Evolutionary conservation across 1,139 yeast genomes (phyloP).

Genomic region (Nadsonia starkeyi-henricii): DNA sequence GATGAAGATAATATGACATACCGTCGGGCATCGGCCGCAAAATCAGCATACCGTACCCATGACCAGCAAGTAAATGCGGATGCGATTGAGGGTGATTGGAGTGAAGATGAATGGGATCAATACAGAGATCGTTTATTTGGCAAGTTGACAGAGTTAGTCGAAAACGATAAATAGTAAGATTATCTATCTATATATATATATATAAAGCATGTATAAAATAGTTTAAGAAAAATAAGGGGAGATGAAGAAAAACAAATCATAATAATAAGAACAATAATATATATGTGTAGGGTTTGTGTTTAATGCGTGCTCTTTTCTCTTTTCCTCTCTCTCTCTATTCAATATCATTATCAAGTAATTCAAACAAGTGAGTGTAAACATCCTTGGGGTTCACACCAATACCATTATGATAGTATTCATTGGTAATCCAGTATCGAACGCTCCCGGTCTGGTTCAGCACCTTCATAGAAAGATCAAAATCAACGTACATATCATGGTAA

Average conservation of each 20-base stretch:
- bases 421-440: conserved; percentile 32
- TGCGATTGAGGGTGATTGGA: neutral
- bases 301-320: too few relatives aligned
- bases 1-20: neutral
- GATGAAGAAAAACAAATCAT: too few relatives aligned
- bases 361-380: conserved; percentile 31
- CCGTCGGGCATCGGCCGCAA: neutral
- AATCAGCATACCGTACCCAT: neutral
- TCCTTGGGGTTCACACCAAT: conserved; percentile 30
- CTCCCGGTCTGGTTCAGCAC: conserved; percentile 26
- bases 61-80: neutral
- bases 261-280: too few relatives aligned
- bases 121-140: neutral
- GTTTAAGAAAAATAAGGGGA: too few relatives aligned
- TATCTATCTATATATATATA: too few relatives aligned
- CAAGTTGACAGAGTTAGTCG: neutral
- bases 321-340: too few relatives aligned
- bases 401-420: conserved; percentile 42
- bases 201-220: too few relatives aligned
- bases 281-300: too few relatives aligned
- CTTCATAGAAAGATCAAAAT: conserved; percentile 30
- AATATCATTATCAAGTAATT: conserved; percentile 30
- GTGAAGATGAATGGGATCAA: neutral
- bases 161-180: neutral
- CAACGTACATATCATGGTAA: conserved; percentile 41